Base-by-base conservation (phyloP, 352 stramenopile genomes). In the Thraustochytrium aureum region DNA sequence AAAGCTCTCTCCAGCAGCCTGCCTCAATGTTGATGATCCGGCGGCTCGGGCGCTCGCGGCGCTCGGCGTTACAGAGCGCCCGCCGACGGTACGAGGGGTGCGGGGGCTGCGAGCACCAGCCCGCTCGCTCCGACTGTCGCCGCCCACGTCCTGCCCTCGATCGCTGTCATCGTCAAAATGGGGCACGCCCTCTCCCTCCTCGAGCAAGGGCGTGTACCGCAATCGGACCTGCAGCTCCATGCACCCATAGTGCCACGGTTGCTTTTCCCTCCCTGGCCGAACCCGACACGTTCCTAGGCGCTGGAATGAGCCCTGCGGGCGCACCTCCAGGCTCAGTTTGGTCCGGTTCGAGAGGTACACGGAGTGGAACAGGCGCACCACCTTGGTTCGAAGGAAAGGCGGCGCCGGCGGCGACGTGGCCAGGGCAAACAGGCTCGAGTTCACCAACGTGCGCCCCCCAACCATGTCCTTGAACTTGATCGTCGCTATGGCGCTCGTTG, bases 391-490 rank as follows among this genome's bases (percentile, higher is more conserved):
- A 20, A 67, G 33, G 5, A 50, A 38, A 7, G 59, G 59, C 22
- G 69, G 69, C 10, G 35, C 69, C 6, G n/a, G 22, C 6, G 6
- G n/a, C 0, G 37, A 56, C 6, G 26, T 39, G 35, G 69, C 69
- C 6, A 52, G 26, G 10, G 67, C 69, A 79, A 79, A 79, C 7
- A 62, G 30, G 22, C 37, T 45, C 10, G 4, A 22, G 56, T 79
- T 79, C 26, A 79, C 35, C 32, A 79, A 22, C 54, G 39, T 30
- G 33, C 69, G 69, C 12, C 69, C 69, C 6, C 30, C 20, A 14
- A 65, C 20, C 6, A 74, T 7, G 41, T 79, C 69, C 33, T 79
- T 79, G 38, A 79, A 79, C 59, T 79, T 79, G 37, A 79, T 56
- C 50, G 20, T 26, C 6, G 67, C 10, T 26, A 12, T 33, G 5